Evolutionary conservation across 2,329 filamentous ascomycete genomes (phyloP).

Genomic region (Diaporthe ampelina): DNA sequence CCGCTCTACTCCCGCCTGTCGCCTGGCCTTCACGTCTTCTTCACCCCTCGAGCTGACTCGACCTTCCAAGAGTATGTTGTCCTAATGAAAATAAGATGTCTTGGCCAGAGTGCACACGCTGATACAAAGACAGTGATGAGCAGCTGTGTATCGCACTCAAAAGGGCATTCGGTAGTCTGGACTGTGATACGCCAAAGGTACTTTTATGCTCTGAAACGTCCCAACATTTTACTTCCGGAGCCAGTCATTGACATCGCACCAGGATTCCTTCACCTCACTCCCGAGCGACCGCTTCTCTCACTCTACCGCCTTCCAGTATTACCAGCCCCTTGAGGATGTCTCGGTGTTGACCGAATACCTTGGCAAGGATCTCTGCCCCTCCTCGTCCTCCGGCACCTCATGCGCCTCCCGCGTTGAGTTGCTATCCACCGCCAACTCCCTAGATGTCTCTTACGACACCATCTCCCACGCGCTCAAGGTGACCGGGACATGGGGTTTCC

Average conservation of each 20-base stretch:
- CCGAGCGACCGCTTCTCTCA: conserved; percentile 70
- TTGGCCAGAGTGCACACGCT: conserved; percentile 24
- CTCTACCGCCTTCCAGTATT: conserved; percentile 77
- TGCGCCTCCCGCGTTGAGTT: conserved; percentile 65
- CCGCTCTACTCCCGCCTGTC: conserved; percentile 83
- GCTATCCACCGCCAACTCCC: conserved; percentile 67
- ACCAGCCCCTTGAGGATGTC: conserved; percentile 73
- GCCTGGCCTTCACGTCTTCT: conserved; percentile 86
- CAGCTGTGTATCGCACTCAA: conserved; percentile 50
- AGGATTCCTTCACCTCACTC: conserved; percentile 74
- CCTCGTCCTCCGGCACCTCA: conserved; percentile 39
- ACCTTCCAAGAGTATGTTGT: conserved; percentile 47
- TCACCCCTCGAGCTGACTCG: conserved; percentile 68
- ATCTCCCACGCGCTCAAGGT: conserved; percentile 75
- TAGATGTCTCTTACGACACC: conserved; percentile 85
- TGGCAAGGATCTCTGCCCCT: conserved; percentile 64
- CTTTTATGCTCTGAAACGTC: conserved; percentile 37
- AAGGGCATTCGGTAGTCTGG: conserved; percentile 51
- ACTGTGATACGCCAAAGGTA: conserved; percentile 53
- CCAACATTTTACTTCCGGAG: background rate
- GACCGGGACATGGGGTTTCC: conserved; percentile 73
- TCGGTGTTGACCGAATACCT: conserved; percentile 67
- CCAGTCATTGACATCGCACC: conserved; percentile 28
- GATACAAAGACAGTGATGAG: conserved; percentile 42
- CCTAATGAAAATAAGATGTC: background rate